phyloP scores from a whole-genome alignment of 345 rosid species.

The Arabidopsis suecica region DNA sequence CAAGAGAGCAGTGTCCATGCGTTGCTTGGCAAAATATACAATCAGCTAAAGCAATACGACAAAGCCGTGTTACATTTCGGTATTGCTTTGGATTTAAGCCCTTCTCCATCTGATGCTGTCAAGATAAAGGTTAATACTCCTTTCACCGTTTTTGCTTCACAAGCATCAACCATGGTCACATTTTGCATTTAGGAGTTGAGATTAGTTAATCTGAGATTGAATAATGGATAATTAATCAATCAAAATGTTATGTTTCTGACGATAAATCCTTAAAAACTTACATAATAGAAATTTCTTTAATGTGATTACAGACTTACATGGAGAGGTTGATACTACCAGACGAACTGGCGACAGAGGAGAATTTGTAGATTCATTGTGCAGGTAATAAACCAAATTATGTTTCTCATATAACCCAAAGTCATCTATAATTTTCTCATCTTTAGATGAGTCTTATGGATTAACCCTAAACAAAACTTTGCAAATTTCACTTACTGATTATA shows the following conservation, averaged over 20 bases:
- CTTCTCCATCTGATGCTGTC: conserved; percentile 73
- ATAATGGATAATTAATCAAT: not conserved
- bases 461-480: conserved; percentile 32
- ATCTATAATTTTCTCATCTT: conserved; percentile 17
- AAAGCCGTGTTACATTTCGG: conserved; percentile 89
- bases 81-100: conserved; percentile 86
- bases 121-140: conserved; percentile 65
- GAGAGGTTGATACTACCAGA: conserved; percentile 41
- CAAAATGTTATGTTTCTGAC: not conserved
- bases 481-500: conserved; percentile 12
- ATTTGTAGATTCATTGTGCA: conserved; percentile 36
- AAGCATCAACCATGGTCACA: conserved; percentile 7
- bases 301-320: conserved; percentile 45
- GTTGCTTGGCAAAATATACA: conserved; percentile 80
- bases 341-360: conserved; percentile 35
- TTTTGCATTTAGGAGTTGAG: not conserved
- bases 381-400: conserved; percentile 21
- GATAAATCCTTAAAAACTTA: not conserved
- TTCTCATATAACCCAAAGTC: conserved; percentile 30
- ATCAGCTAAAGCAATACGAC: conserved; percentile 59
- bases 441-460: conserved; percentile 16
- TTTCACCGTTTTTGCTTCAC: conserved; percentile 5
- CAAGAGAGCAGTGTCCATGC: conserved; percentile 83
- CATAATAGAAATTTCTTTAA: not conserved
- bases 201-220: not conserved